phyloP scores from a whole-genome alignment of 1,139 yeast genomes.

The Pichia cactophila region DNA sequence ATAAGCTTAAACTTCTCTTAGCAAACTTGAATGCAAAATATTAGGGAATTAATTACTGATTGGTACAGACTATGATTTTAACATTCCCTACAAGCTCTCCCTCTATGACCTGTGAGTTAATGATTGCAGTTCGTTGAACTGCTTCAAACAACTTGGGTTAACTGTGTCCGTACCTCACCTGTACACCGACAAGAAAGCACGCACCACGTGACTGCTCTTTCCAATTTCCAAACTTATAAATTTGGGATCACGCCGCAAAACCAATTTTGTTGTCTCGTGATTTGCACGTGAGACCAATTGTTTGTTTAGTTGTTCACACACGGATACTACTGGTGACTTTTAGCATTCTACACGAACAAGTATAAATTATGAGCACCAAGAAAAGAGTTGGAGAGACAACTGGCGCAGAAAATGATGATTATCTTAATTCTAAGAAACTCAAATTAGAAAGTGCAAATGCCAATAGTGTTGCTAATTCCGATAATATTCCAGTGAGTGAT shows the following conservation, averaged over 20 bases:
- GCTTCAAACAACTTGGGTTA: too few relatives aligned
- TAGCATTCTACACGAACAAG: neutral
- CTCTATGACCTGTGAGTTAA: too few relatives aligned
- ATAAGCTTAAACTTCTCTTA: too few relatives aligned
- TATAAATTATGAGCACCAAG: neutral
- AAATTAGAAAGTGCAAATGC: neutral
- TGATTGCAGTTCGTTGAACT: too few relatives aligned
- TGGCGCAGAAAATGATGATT: neutral
- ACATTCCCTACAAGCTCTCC: too few relatives aligned
- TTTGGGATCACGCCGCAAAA: too few relatives aligned
- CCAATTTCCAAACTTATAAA: too few relatives aligned
- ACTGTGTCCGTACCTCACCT: too few relatives aligned
- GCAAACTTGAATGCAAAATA: too few relatives aligned
- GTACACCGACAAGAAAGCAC: too few relatives aligned
- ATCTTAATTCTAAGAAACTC: slow-evolving; percentile 3
- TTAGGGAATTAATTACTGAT: too few relatives aligned
- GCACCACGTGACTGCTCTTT: neutral
- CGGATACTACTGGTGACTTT: neutral
- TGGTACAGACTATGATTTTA: too few relatives aligned
- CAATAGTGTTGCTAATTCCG: neutral
- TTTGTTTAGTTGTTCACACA: neutral
- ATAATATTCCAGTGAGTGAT: neutral
- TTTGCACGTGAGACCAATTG: neutral
- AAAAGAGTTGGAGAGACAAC: neutral
- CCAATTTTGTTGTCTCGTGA: neutral